Base-by-base conservation (phyloP, 805 yeast genomes). In the Debaryomyces tyrocola region DNA sequence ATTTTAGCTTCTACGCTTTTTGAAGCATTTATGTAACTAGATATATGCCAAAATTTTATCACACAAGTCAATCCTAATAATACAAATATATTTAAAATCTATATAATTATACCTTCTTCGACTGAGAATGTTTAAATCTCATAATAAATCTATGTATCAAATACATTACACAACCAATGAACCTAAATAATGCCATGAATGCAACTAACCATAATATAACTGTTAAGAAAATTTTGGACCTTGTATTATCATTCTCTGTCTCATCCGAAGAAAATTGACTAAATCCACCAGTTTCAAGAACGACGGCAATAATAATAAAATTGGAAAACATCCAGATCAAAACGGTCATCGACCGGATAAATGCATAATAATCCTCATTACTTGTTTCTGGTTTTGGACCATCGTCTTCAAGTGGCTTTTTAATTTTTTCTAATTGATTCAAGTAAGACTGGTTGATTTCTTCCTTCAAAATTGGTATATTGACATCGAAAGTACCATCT, bases 131-230 rank as follows among this genome's bases (percentile, higher is more conserved):
- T 29, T 51, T 64, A 48, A 69, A 62, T 44, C 53, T 59, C 33
- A 57, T 49, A 17, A 56, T 49, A 37, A 67, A 57, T 50, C 77
- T 63, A 48, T 63, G 67, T 12, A 70, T 43, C 62, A 82, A 70
- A 60, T 80, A 82, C 17, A 69, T 45, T 9, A 70, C 49, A 54
- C 84, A 77, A 7, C 87, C 87, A 41, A 78, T 50, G 49, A 82
- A 73, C 37, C 86, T 60, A 64, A 83, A 74, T 8, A 77, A 60
- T 0, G 87, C 84, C 70, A 83, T 67, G 38, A 80, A 75, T 1
- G 86, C 85, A 36, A 80, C 85, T 35, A 79, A 62, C 85, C 86
- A 81, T 47, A 82, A 72, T 48, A 83, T 67, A 20, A 82, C 80
- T 12, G 80, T 75, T 58, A 74, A 72, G 52, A 68, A 74, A 3